Evolutionary conservation across 352 stramenopile species (phyloP).

Genomic region (Phytophthora boehmeriae): DNA sequence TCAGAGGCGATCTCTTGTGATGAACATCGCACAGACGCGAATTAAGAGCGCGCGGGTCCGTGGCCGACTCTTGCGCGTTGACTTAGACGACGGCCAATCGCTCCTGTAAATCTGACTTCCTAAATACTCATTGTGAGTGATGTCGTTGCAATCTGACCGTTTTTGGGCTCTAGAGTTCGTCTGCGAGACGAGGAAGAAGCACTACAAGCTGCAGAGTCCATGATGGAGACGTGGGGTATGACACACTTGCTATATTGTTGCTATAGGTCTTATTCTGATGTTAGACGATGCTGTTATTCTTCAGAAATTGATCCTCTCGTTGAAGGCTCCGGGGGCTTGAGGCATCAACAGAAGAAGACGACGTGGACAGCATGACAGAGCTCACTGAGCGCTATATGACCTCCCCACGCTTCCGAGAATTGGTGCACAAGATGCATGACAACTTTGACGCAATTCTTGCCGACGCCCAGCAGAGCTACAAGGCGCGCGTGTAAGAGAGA

Average conservation of each 20-base stretch:
- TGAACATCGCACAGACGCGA: slow-evolving; percentile 17
- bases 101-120: slow-evolving; percentile 33
- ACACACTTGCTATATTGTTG: background rate
- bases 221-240: slow-evolving; percentile 58
- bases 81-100: slow-evolving; percentile 14
- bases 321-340: slow-evolving; percentile 18
- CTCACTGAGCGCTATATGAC: slow-evolving; percentile 39
- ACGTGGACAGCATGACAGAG: slow-evolving; percentile 17
- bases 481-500: slow-evolving; percentile 3
- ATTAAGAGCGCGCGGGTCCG: slow-evolving; percentile 44
- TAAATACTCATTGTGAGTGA: background rate
- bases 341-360: slow-evolving; percentile 2
- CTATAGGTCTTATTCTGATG: background rate
- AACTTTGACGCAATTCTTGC: slow-evolving; percentile 34
- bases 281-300: background rate
- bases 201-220: slow-evolving; percentile 35
- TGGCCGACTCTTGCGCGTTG: slow-evolving; percentile 36
- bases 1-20: slow-evolving; percentile 3
- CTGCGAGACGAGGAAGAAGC: slow-evolving; percentile 26
- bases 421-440: slow-evolving; percentile 46
- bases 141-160: background rate
- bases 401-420: slow-evolving; percentile 35
- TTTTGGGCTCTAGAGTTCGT: slow-evolving; percentile 32
- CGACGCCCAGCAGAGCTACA: slow-evolving; percentile 1
- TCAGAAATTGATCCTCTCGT: slow-evolving; percentile 53